Base-by-base conservation (phyloP, 2,329 filamentous ascomycete species). In the Allantophomopsis lycopodina region DNA sequence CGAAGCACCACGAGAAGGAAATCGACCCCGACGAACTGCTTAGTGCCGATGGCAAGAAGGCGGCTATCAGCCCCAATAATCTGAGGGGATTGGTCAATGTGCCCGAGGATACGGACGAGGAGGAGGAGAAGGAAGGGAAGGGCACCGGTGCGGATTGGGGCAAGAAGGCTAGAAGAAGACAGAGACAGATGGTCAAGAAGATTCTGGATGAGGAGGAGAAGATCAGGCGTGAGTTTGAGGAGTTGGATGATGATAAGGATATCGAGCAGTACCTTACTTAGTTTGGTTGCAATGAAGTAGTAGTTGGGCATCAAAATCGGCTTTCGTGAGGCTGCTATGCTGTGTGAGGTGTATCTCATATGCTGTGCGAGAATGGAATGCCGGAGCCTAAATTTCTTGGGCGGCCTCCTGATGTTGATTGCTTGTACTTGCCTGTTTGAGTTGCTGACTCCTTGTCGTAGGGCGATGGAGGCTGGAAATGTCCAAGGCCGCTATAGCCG, bases 161-260 rank as follows among this genome's bases (percentile, higher is more conserved):
- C 35, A 75, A 76, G 60, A 81, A 76, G 62, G 79, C 81, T 8
- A 66, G 79, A 47, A 71, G 74, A 56, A 70, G 80, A 49, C 79
- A 85, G 62, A 70, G 79, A 52, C 69, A 71, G 48, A 68, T 81
- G 57, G 62, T 83, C 44, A 76, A 76, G 65, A 71, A 76, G 53
- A 55, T 81, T 51, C 58, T 83, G 44, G 76, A 77, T 50, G 70
- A 67, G 36, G 66, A 76, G 48, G 79, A 83, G 60, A 42, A 50
- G 48, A 48, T 50, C 45, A 65, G 73, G 60, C 58, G 61, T 51
- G 59, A 73, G 49, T 63, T 69, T 47, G 68, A 74, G 50, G 76
- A 79, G 49, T 73, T 79, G 42, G 69, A 83, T 47, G 75, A 80
- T 44, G 79, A 85, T 56, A 80, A 82, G 60, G 80, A 87, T 56